Evolutionary conservation across 345 rosid genomes (phyloP).

Genomic region (Dipteronia dyeriana): DNA sequence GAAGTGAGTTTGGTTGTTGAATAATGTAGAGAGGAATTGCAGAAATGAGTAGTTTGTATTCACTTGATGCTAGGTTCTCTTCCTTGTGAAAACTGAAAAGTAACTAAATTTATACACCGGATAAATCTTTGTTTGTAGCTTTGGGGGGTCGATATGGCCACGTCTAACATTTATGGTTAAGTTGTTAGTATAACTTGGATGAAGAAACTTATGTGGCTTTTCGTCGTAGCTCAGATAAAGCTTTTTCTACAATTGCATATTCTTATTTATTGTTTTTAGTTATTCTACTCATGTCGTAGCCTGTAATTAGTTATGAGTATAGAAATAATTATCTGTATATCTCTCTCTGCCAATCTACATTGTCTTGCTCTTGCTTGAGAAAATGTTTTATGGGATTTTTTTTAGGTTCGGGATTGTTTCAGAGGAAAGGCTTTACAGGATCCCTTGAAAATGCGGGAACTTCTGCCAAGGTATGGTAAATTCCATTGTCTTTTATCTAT

Average conservation of each 20-base stretch:
- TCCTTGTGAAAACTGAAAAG: too few species aligned
- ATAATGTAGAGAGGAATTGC: background rate
- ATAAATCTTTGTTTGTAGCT: too few species aligned
- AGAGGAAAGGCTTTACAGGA: constrained; percentile 79
- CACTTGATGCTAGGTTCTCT: background rate
- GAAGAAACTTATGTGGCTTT: background rate
- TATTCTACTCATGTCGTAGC: background rate
- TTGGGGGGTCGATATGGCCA: too few species aligned
- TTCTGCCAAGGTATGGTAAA: constrained; percentile 73
- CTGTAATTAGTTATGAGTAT: background rate
- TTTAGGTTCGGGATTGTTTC: constrained; percentile 81
- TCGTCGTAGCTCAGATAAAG: background rate
- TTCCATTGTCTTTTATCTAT: background rate
- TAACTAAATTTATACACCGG: too few species aligned
- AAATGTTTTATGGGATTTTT: background rate
- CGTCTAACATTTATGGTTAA: background rate
- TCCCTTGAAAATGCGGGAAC: constrained; percentile 82
- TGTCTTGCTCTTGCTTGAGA: background rate
- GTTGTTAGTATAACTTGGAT: background rate
- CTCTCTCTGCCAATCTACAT: background rate
- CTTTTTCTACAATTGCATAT: background rate
- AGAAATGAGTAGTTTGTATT: background rate
- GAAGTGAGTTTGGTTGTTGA: background rate
- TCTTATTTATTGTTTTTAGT: background rate
- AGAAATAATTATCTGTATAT: background rate